Evolutionary conservation across 805 yeast species (phyloP).

Genomic region (Spathaspora hagerdaliae): DNA sequence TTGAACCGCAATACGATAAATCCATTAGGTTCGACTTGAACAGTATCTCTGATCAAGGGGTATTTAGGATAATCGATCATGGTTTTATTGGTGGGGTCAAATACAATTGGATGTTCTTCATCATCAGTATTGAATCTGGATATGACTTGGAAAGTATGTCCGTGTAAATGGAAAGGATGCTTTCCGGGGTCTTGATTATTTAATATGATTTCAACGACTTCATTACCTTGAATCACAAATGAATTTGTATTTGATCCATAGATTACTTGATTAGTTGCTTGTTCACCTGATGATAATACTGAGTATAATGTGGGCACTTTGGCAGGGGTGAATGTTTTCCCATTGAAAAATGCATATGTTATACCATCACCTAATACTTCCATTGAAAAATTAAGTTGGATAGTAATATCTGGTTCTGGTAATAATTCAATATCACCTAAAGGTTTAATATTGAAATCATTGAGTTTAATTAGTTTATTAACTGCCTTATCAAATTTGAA

Average conservation of each 20-base stretch:
- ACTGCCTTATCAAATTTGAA: constrained; percentile 24
- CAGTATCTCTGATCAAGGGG: constrained; percentile 84
- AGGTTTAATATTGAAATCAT: constrained; percentile 35
- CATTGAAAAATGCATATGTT: constrained; percentile 96
- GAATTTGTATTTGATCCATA: constrained; percentile 84
- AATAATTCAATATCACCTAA: constrained; percentile 34
- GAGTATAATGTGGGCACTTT: constrained; percentile 83
- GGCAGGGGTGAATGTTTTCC: constrained; percentile 72
- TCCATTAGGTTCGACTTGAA: constrained; percentile 78
- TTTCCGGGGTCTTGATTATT: constrained; percentile 88
- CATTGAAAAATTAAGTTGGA: constrained; percentile 77
- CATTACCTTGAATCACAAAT: constrained; percentile 62
- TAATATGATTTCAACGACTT: constrained; percentile 72
- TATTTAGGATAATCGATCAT: constrained; percentile 52
- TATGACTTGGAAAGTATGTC: constrained; percentile 82
- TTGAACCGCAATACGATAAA: constrained; percentile 81
- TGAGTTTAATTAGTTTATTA: constrained; percentile 46
- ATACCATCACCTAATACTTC: constrained; percentile 81
- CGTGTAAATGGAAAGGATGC: constrained; percentile 98
- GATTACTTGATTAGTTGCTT: constrained; percentile 47
- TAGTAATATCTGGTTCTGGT: constrained; percentile 65
- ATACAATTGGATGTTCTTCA: constrained; percentile 49
- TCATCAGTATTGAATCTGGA: constrained; percentile 65
- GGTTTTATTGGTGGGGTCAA: constrained; percentile 24
- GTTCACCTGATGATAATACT: constrained; percentile 67